phyloP scores from a whole-genome alignment of 768 basidiomycete genomes.

The Termitomyces titanicus region DNA sequence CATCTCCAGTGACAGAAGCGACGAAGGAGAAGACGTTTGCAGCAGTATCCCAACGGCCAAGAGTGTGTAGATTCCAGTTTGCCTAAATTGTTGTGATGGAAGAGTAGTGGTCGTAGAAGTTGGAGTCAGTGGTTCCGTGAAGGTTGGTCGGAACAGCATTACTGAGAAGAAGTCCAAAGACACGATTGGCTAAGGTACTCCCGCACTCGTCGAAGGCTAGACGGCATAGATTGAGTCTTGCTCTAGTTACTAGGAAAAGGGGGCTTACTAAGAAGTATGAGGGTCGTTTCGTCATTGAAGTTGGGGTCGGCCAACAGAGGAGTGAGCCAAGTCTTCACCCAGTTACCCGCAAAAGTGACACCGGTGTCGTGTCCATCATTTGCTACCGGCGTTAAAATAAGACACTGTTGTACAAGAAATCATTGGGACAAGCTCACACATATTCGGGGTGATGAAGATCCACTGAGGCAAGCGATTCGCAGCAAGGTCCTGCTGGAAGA shows the following conservation, averaged over 20 bases:
- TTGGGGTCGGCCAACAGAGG: slow-evolving; percentile 45
- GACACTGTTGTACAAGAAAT: not conserved
- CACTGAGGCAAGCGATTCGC: slow-evolving; percentile 52
- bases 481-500: slow-evolving; percentile 53
- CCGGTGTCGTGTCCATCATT: slow-evolving; percentile 63
- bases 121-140: slow-evolving; percentile 43
- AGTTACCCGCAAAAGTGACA: slow-evolving; percentile 41
- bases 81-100: slow-evolving; percentile 50
- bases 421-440: slow-evolving; percentile 24
- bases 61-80: slow-evolving; percentile 60
- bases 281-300: slow-evolving; percentile 53
- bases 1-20: slow-evolving; percentile 42
- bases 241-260: slow-evolving; percentile 44
- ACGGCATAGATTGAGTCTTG: no score
- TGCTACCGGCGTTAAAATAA: slow-evolving; percentile 15
- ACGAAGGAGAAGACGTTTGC: slow-evolving; percentile 53
- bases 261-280: slow-evolving; percentile 54
- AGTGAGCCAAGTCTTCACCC: slow-evolving; percentile 46
- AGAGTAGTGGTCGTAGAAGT: slow-evolving; percentile 64
- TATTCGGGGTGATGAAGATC: slow-evolving; percentile 60
- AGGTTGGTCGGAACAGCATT: slow-evolving; percentile 39
- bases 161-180: slow-evolving; percentile 40
- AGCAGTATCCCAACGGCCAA: slow-evolving; percentile 38
- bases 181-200: slow-evolving; percentile 39
- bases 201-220: slow-evolving; percentile 55